Percentiles rank a stretch among this genome's conserved stretches.
These are phyloP conservation scores for Cladosporium cucumerinum DNA, from an alignment of 2,329 filamentous ascomycete species.

Conservation along the genomic window DNA sequence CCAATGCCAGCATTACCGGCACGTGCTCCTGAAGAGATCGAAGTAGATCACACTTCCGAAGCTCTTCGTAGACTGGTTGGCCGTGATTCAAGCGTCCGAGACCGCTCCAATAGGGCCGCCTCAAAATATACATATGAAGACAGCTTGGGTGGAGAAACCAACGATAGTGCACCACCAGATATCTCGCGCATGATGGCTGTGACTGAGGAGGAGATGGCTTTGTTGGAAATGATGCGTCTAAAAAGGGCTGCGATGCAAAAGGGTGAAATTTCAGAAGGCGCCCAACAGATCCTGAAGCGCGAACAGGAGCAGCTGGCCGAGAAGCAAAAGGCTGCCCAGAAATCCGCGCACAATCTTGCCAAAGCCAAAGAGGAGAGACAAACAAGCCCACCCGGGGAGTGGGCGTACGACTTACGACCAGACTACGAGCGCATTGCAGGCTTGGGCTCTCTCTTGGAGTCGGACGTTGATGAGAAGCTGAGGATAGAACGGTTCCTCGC, in stretches of 20 bases:
- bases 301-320: conserved; percentile 31
- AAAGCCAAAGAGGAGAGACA: conserved; percentile 20
- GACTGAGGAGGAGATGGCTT: conserved; percentile 48
- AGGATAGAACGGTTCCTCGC: conserved; percentile 31
- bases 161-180: conserved; percentile 19
- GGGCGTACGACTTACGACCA: background rate
- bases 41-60: conserved; percentile 12
- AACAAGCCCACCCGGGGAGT: conserved; percentile 11
- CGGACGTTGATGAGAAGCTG: conserved; percentile 30
- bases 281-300: conserved; percentile 33
- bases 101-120: background rate
- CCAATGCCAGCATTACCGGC: conserved; percentile 17
- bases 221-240: conserved; percentile 49
- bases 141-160: conserved; percentile 16
- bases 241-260: conserved; percentile 48
- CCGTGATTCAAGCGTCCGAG: background rate
- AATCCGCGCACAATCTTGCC: conserved; percentile 25
- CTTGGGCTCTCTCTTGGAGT: conserved; percentile 27
- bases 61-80: conserved; percentile 20
- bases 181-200: conserved; percentile 42
- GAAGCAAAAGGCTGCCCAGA: conserved; percentile 24
- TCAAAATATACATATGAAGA: conserved; percentile 9
- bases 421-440: conserved; percentile 21
- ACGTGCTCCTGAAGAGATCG: background rate
- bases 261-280: conserved; percentile 38